A percentile compares a stretch with the other conserved stretches of the same genome.
Conservation (phyloP, 2,329 filamentous ascomycete species). For the Scedosporium apiospermum region DNA sequence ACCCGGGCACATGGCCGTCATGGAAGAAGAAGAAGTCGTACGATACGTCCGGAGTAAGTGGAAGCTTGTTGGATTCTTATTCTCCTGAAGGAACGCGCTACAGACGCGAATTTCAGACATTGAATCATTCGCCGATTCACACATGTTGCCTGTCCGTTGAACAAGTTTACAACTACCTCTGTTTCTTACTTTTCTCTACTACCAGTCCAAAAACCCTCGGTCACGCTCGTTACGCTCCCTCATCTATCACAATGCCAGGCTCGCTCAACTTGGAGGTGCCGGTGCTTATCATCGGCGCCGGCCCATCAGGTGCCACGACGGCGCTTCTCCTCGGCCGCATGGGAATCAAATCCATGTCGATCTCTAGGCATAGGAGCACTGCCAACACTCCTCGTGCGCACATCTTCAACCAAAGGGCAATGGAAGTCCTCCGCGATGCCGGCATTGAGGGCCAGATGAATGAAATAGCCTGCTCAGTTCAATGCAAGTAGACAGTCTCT, state of each 20-base stretch:
- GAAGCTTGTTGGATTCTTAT: no score
- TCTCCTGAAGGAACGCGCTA: no score
- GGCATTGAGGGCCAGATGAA: background rate
- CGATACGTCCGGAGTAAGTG: no score
- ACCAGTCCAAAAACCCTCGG: background rate
- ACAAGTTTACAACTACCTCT: background rate
- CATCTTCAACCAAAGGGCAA: conserved; percentile 27
- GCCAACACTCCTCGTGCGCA: conserved; percentile 37
- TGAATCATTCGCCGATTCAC: no score
- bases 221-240: background rate
- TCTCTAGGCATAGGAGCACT: conserved; percentile 27
- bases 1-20: no score
- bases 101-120: no score
- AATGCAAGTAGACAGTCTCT: conserved; percentile 11
- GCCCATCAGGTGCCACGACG: conserved; percentile 33
- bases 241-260: background rate
- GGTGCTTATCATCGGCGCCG: conserved; percentile 31
- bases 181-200: background rate
- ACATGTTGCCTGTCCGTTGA: no score
- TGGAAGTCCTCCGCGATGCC: conserved; percentile 1
- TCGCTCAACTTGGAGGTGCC: conserved; percentile 19
- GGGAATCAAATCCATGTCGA: conserved; percentile 33
- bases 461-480: conserved; percentile 21
- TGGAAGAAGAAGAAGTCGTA: no score
- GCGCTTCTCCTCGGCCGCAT: conserved; percentile 29